phyloP scores from a whole-genome alignment of 2,329 filamentous ascomycete species.

The Monosporascus ibericus region DNA sequence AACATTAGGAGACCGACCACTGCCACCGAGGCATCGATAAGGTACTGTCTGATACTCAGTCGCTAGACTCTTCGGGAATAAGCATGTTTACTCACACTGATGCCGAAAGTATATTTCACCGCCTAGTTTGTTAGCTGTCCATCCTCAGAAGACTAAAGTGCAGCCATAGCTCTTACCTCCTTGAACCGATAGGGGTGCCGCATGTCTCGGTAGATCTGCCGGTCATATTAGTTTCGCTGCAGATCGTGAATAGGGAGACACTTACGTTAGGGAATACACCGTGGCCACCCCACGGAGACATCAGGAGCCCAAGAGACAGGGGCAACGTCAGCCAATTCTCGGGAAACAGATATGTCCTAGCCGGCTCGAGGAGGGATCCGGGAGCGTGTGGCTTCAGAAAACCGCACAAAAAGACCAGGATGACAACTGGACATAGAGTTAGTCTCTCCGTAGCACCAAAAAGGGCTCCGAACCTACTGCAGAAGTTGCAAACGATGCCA shows the following conservation, averaged over 20 bases:
- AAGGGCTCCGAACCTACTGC: slow-evolving; percentile 55
- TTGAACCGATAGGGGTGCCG: slow-evolving; percentile 73
- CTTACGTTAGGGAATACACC: slow-evolving; percentile 71
- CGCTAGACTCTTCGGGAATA: not conserved
- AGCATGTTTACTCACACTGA: slow-evolving; percentile 55
- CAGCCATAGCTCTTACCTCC: slow-evolving; percentile 15
- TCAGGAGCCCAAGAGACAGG: slow-evolving; percentile 82
- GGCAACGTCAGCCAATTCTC: slow-evolving; percentile 82
- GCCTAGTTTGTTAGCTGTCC: slow-evolving; percentile 40
- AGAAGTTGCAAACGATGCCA: slow-evolving; percentile 84
- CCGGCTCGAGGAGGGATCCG: slow-evolving; percentile 77
- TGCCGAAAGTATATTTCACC: slow-evolving; percentile 74
- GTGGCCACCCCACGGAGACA: slow-evolving; percentile 64
- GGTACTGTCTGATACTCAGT: slow-evolving; percentile 44
- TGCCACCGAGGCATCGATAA: slow-evolving; percentile 76
- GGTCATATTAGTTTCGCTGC: not conserved
- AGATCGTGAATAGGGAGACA: not conserved
- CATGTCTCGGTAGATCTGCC: slow-evolving; percentile 57
- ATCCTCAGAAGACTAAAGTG: not conserved
- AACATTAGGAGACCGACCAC: slow-evolving; percentile 90
- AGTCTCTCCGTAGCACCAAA: slow-evolving; percentile 5
- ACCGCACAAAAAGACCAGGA: slow-evolving; percentile 80
- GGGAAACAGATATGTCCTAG: slow-evolving; percentile 74
- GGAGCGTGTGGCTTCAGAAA: slow-evolving; percentile 72
- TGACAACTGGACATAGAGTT: slow-evolving; percentile 54